Conservation (phyloP, 805 yeast species). For the Pichia cephalocereana region DNA sequence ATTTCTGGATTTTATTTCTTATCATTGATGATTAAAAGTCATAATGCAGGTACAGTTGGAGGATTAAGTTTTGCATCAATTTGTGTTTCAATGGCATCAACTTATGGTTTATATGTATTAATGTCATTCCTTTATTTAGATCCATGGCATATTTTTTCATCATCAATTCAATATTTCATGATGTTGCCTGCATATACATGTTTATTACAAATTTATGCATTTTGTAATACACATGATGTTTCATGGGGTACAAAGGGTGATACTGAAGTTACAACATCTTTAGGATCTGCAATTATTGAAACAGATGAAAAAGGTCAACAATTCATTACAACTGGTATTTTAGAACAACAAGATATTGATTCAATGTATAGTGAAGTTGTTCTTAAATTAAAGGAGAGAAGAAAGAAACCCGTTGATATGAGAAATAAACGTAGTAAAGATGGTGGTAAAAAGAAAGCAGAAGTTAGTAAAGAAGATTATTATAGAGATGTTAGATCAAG, state of each 20-base stretch:
- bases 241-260: slow-evolving; percentile 99
- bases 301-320: slow-evolving; percentile 77
- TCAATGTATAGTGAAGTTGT: slow-evolving; percentile 71
- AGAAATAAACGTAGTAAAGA: slow-evolving; percentile 31
- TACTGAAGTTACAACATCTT: slow-evolving; percentile 54
- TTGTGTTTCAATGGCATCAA: slow-evolving; percentile 76
- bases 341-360: slow-evolving; percentile 69
- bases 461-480: slow-evolving; percentile 61
- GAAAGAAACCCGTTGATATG: slow-evolving; percentile 49
- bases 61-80: slow-evolving; percentile 57
- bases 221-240: slow-evolving; percentile 96
- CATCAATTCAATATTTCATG: slow-evolving; percentile 79
- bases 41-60: slow-evolving; percentile 30
- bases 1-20: slow-evolving; percentile 79
- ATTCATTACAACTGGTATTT: slow-evolving; percentile 71
- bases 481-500: slow-evolving; percentile 91
- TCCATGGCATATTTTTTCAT: slow-evolving; percentile 93
- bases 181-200: slow-evolving; percentile 89
- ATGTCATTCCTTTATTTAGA: slow-evolving; percentile 82
- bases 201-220: slow-evolving; percentile 89
- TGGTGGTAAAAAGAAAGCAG: slow-evolving; percentile 28
- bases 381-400: slow-evolving; percentile 60
- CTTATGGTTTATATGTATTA: slow-evolving; percentile 80
- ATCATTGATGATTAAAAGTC: slow-evolving; percentile 38
- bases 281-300: slow-evolving; percentile 75